These are phyloP conservation scores for Xylariaceae sp. DNA, from an alignment of 2,329 filamentous ascomycete species.

Conservation along the genomic window DNA sequence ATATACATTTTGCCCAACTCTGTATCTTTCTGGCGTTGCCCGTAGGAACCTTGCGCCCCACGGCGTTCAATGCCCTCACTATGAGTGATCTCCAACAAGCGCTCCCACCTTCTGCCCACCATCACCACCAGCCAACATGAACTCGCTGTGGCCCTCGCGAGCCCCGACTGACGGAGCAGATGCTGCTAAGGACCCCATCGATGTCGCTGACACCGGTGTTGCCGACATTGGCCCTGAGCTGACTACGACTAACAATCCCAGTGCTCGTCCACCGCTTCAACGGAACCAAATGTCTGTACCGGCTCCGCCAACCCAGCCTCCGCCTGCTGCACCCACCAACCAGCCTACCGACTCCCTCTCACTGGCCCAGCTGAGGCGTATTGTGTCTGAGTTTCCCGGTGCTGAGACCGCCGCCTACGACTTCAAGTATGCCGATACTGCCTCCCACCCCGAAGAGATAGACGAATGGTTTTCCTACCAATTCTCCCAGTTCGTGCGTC, in stretches of 20 bases:
- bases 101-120: constrained; percentile 16
- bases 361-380: constrained; percentile 65
- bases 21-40: too few species aligned
- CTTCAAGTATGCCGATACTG: constrained; percentile 73
- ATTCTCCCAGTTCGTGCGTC: constrained; percentile 75
- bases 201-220: constrained; percentile 32
- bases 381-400: constrained; percentile 70
- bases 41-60: too few species aligned
- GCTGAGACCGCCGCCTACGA: constrained; percentile 73
- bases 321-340: constrained; percentile 23
- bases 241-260: constrained; percentile 15
- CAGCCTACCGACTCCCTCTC: constrained; percentile 66
- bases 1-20: too few species aligned
- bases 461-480: constrained; percentile 98
- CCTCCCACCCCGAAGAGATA: constrained; percentile 77
- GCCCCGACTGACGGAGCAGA: constrained; percentile 32
- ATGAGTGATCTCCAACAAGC: constrained; percentile 22
- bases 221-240: constrained; percentile 25
- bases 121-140: constrained; percentile 37
- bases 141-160: constrained; percentile 41
- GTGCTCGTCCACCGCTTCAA: constrained; percentile 28
- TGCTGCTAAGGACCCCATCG: constrained; percentile 22
- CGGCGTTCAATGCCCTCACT: too few species aligned
- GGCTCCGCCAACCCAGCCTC: constrained; percentile 27
- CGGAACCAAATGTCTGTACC: constrained; percentile 29